Percentiles rank a stretch among this genome's conserved stretches.
Conservation (phyloP, 768 basidiomycete species). For the Tricholoma saponaceum region DNA sequence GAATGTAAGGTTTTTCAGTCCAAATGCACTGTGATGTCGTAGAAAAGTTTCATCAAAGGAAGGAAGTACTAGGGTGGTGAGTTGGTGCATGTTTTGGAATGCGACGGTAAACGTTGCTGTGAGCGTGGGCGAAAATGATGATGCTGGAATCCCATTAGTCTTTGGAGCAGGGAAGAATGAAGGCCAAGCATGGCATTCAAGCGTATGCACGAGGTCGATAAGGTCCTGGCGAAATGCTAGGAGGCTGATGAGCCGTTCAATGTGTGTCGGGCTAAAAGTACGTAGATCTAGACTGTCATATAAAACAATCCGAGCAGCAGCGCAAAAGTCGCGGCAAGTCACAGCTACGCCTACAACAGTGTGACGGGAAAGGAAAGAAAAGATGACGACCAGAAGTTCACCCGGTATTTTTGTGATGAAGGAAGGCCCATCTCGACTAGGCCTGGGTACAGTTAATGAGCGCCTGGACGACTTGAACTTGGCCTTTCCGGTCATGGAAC, state of each 20-base stretch:
- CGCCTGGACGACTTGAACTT: slow-evolving; percentile 13
- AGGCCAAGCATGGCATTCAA: slow-evolving; percentile 42
- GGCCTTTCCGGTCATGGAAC: slow-evolving; percentile 19
- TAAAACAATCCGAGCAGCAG: slow-evolving; percentile 27
- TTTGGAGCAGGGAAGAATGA: slow-evolving; percentile 26
- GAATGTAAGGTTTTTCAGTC: slow-evolving; percentile 36
- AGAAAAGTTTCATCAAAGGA: slow-evolving; percentile 39
- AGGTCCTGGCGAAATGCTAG: slow-evolving; percentile 36
- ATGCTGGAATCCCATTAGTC: not conserved
- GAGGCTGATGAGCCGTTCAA: slow-evolving; percentile 32
- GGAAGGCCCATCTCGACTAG: slow-evolving; percentile 2
- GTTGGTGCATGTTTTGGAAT: slow-evolving; percentile 42
- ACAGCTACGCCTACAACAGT: slow-evolving; percentile 24
- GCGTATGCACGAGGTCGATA: slow-evolving; percentile 34
- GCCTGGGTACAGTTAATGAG: slow-evolving; percentile 4
- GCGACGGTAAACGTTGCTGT: slow-evolving; percentile 40
- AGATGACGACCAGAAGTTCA: slow-evolving; percentile 30
- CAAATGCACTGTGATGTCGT: slow-evolving; percentile 38
- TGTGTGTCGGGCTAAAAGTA: slow-evolving; percentile 21
- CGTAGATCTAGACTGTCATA: slow-evolving; percentile 33
- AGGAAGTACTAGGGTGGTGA: slow-evolving; percentile 37
- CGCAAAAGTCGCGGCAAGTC: slow-evolving; percentile 29
- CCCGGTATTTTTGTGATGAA: slow-evolving; percentile 22
- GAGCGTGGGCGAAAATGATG: slow-evolving; percentile 20
- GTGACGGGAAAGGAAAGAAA: slow-evolving; percentile 29